Conservation (phyloP, 23 red algal genomes). For the Gracilaria caudata region DNA sequence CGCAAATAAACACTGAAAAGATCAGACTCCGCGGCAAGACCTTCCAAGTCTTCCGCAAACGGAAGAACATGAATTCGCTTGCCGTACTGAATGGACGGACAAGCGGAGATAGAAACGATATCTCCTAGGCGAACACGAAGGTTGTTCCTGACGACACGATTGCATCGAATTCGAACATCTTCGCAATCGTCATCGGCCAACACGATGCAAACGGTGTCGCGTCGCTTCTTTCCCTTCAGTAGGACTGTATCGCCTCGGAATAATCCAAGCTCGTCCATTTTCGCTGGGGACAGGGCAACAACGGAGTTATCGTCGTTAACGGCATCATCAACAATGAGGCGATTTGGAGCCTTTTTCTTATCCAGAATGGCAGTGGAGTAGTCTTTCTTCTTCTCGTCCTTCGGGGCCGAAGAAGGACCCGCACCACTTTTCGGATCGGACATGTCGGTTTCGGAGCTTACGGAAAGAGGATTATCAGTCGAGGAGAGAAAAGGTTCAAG, state of each 20-base stretch:
- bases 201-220: slow-evolving; percentile 98
- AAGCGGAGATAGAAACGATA: slow-evolving; percentile 87
- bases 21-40: slow-evolving; percentile 86
- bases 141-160: slow-evolving; percentile 98
- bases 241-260: slow-evolving; percentile 99
- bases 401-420: slow-evolving; percentile 69
- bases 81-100: slow-evolving; percentile 98
- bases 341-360: slow-evolving; percentile 98
- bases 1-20: slow-evolving; percentile 95
- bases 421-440: slow-evolving; percentile 58
- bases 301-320: slow-evolving; percentile 98
- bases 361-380: slow-evolving; percentile 96
- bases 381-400: slow-evolving; percentile 79
- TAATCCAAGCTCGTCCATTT: slow-evolving; percentile 99
- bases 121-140: slow-evolving; percentile 95
- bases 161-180: slow-evolving; percentile 86
- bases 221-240: slow-evolving; percentile 92
- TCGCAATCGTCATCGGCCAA: slow-evolving; percentile 94
- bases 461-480: background rate
- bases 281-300: slow-evolving; percentile 88
- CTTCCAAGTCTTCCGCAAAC: slow-evolving; percentile 96
- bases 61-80: slow-evolving; percentile 97
- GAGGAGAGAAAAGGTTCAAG: background rate
- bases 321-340: slow-evolving; percentile 96
- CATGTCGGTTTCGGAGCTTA: background rate